Evolutionary conservation across 129 eudicot genomes (phyloP).

Genomic region (Saposhnikovia divaricata): DNA sequence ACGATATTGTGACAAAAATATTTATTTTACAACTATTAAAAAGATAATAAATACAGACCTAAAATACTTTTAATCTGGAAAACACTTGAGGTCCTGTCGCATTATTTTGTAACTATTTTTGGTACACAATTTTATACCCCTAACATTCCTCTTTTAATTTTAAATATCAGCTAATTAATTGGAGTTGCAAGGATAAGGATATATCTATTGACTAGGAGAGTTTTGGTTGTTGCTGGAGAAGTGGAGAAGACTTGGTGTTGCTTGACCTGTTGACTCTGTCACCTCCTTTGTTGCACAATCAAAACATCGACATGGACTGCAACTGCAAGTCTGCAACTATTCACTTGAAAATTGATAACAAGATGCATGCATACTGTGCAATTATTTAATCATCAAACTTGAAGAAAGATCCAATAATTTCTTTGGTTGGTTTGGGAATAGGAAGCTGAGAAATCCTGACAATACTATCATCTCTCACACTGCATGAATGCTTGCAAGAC

Average conservation of each 20-base stretch:
- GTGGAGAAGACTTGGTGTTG: background rate
- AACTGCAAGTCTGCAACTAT: background rate
- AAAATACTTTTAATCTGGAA: too few species aligned
- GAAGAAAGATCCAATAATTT: background rate
- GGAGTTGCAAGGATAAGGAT: too few species aligned
- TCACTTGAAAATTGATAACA: background rate
- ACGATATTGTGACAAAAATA: too few species aligned
- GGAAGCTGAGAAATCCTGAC: slow-evolving; percentile 43
- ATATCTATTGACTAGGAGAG: too few species aligned
- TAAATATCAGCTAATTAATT: too few species aligned
- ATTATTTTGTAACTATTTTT: too few species aligned
- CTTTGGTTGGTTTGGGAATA: slow-evolving; percentile 11
- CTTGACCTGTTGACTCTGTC: background rate
- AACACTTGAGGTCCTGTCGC: too few species aligned
- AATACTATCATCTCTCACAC: slow-evolving; percentile 51
- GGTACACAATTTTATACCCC: too few species aligned
- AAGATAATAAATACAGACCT: too few species aligned
- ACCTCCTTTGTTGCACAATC: background rate
- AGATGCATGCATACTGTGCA: background rate
- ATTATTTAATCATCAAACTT: background rate
- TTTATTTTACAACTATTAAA: too few species aligned
- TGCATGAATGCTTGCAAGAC: slow-evolving; percentile 48
- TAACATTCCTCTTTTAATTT: too few species aligned
- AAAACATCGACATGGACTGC: background rate
- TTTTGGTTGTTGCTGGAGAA: too few species aligned